Evolutionary conservation across 2,329 filamentous ascomycete genomes (phyloP).

Genomic region (Ophiostoma sp.): DNA sequence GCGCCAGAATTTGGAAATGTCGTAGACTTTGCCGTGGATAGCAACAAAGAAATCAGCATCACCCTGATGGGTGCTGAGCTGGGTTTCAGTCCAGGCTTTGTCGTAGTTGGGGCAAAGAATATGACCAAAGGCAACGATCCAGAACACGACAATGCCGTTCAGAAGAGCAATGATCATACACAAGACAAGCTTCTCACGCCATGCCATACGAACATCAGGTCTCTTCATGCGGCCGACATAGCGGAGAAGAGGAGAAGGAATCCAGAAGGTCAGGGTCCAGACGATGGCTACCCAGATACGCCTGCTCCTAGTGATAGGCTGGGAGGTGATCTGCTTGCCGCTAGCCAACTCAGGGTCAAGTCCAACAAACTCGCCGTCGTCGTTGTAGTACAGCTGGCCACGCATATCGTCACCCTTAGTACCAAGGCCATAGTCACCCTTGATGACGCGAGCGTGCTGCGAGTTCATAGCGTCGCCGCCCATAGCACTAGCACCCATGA

Average conservation of each 20-base stretch:
- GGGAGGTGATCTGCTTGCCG: constrained; percentile 68
- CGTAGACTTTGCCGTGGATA: constrained; percentile 83
- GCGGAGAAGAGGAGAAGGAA: constrained; percentile 78
- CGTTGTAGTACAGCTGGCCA: constrained; percentile 68
- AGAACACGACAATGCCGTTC: constrained; percentile 81
- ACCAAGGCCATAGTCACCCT: constrained; percentile 85
- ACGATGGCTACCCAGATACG: constrained; percentile 75
- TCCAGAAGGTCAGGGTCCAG: constrained; percentile 89
- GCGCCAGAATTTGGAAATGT: constrained; percentile 83
- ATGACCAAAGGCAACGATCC: constrained; percentile 80
- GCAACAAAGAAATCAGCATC: constrained; percentile 78
- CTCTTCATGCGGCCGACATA: constrained; percentile 91
- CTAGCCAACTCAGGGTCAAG: constrained; percentile 74
- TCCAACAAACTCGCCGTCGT: constrained; percentile 61
- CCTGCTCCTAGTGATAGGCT: constrained; percentile 57
- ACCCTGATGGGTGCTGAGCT: constrained; percentile 67
- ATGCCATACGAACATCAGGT: constrained; percentile 92
- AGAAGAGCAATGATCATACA: constrained; percentile 73
- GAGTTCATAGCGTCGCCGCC: constrained; percentile 39
- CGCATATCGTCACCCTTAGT: constrained; percentile 74
- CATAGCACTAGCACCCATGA: constrained; percentile 34
- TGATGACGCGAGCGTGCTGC: constrained; percentile 48
- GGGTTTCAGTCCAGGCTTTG: constrained; percentile 72
- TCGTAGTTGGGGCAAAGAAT: constrained; percentile 85
- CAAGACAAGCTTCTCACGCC: constrained; percentile 89